Evolutionary conservation across 2,329 filamentous ascomycete species (phyloP).

Genomic region (Pseudocercospora fuligena): DNA sequence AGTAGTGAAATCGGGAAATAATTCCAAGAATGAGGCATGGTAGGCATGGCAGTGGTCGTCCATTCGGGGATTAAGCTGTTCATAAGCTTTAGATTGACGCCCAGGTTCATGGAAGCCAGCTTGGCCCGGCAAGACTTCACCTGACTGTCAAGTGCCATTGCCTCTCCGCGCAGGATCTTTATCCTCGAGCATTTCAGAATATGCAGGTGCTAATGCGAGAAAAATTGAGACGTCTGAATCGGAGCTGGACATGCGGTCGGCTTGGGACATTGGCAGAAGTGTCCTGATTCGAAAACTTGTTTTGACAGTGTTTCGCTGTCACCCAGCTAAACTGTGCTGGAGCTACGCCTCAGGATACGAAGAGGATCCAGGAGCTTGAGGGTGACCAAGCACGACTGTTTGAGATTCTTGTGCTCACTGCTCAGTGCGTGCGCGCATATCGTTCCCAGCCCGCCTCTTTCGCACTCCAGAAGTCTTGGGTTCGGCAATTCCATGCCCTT

Average conservation of each 20-base stretch:
- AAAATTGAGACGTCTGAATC: neutral
- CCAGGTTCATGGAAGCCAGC: neutral
- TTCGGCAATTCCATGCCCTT: too few species aligned
- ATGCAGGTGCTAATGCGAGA: neutral
- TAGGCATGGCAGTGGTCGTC: neutral
- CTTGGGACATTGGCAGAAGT: neutral
- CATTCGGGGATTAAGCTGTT: slow-evolving; percentile 10
- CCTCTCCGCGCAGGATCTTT: neutral
- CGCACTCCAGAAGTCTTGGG: too few species aligned
- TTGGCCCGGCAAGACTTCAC: neutral
- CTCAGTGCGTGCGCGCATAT: too few species aligned
- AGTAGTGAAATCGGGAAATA: neutral
- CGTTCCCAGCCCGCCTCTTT: too few species aligned
- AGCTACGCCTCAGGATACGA: neutral
- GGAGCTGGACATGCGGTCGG: neutral
- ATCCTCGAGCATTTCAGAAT: neutral
- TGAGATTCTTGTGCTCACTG: neutral
- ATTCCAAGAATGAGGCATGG: neutral
- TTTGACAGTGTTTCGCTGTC: slow-evolving; percentile 1
- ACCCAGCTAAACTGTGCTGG: neutral
- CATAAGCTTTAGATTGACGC: slow-evolving; percentile 4
- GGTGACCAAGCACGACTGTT: neutral
- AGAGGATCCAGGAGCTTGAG: neutral
- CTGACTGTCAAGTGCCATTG: neutral
- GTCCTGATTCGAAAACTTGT: neutral